Percentiles rank a stretch among this genome's conserved stretches.
These are phyloP conservation scores for Trichoderma gamsii DNA, from an alignment of 495 filamentous ascomycete species.

Conservation along the genomic window DNA sequence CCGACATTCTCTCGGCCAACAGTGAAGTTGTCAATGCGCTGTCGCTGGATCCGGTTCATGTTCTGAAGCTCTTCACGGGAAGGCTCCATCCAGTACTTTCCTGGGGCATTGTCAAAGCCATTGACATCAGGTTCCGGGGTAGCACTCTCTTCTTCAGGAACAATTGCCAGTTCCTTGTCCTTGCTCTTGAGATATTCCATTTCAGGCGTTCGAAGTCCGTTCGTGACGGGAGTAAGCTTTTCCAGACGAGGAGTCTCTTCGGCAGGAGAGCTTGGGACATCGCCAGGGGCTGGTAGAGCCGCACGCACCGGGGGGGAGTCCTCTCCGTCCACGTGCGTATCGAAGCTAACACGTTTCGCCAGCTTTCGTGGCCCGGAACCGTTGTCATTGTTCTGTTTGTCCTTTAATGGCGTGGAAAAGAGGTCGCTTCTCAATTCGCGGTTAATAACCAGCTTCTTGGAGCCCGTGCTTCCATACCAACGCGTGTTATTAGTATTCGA, in stretches of 20 bases:
- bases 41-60: slow-evolving; percentile 67
- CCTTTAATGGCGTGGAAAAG: slow-evolving; percentile 52
- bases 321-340: slow-evolving; percentile 44
- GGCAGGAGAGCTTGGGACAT: not conserved
- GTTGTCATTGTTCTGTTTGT: slow-evolving; percentile 34
- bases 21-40: slow-evolving; percentile 62
- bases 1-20: slow-evolving; percentile 80
- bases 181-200: slow-evolving; percentile 68
- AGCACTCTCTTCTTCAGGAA: slow-evolving; percentile 60
- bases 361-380: slow-evolving; percentile 52
- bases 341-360: slow-evolving; percentile 88
- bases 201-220: slow-evolving; percentile 44
- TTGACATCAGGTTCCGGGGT: slow-evolving; percentile 25
- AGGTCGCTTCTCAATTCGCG: slow-evolving; percentile 75
- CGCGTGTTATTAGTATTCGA: slow-evolving; percentile 57
- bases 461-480: slow-evolving; percentile 54
- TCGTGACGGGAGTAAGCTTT: not conserved
- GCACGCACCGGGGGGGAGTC: not conserved
- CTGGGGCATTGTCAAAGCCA: slow-evolving; percentile 53
- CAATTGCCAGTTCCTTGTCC: slow-evolving; percentile 59
- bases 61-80: slow-evolving; percentile 60
- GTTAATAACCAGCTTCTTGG: slow-evolving; percentile 86
- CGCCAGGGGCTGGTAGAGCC: slow-evolving; percentile 14
- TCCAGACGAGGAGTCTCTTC: slow-evolving; percentile 25
- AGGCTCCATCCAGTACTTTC: slow-evolving; percentile 82